Base-by-base conservation (phyloP, 805 yeast species). In the Hanseniaspora vineae region DNA sequence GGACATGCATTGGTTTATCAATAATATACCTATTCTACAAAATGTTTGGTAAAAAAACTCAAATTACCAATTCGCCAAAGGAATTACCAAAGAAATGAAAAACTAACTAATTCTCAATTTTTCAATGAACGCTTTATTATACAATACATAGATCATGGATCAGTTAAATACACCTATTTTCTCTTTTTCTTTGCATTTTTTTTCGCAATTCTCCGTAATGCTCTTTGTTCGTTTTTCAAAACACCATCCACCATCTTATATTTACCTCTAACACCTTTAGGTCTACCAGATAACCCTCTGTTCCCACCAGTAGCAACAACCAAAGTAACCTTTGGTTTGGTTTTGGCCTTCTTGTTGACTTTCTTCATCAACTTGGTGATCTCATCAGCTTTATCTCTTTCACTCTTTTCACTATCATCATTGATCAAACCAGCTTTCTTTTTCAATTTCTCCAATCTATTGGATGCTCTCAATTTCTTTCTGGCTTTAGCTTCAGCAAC, bases 221-320 rank as follows among this genome's bases (percentile, higher is more conserved):
- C 96, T 55, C 98, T 75, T 73, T 84, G 89, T 69, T 92, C 99
- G 66, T 92, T 92, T 84, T 92, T 92, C 83, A 87, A 72, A 18
- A 81, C 85, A 73, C 97, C 97, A 68, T 92, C 99, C 57, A 92
- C 97, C 98, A 92, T 92, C 81, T 86, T 92, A 71, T 92, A 92
- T 65, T 86, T 88, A 68, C 99, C 99, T 66, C 81, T 87, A 56
- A 92, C 79, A 65, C 98, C 99, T 69, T 78, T 83, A 40, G 99
- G 99, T 71, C 99, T 83, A 48, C 98, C 98, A 55, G 84, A 72
- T 46, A 89, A 68, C 50, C 96, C 95, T 64, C 71, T 84, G 66
- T 92, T 89, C 35, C 71, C 64, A 59, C 97, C 97, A 45, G 71
- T 68, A 10, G 99, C 97, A 55, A 79, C 88, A 51, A 92, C 95